Evolutionary conservation across 73 alveolate species (phyloP).

Genomic region (Paramecium bursaria): DNA sequence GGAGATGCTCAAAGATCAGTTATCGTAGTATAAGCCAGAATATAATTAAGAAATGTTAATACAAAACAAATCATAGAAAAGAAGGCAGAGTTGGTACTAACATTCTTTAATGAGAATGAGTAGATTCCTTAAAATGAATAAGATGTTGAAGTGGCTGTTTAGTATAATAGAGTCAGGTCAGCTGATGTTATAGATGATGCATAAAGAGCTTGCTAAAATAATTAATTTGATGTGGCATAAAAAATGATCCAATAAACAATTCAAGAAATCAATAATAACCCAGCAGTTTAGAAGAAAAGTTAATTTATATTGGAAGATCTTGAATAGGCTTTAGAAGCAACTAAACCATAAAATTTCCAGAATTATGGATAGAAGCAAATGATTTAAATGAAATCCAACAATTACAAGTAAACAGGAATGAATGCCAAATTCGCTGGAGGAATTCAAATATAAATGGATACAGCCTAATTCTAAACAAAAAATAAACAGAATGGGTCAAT

Average conservation of each 20-base stretch:
- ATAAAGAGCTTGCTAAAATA: not conserved
- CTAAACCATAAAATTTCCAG: not conserved
- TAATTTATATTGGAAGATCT: not conserved
- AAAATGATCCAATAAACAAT: not conserved
- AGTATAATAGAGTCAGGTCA: constrained; percentile 69
- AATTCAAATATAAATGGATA: no score
- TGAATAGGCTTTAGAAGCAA: constrained; percentile 11
- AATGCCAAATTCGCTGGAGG: constrained; percentile 43
- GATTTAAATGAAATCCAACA: constrained; percentile 4
- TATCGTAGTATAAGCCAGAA: not conserved
- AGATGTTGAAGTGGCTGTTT: constrained; percentile 63
- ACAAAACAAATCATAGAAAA: constrained; percentile 19
- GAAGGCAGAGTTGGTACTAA: constrained; percentile 19
- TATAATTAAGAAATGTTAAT: not conserved
- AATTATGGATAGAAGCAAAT: constrained; percentile 10
- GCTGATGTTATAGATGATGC: constrained; percentile 73
- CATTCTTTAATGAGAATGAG: constrained; percentile 54
- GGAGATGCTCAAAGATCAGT: constrained; percentile 26
- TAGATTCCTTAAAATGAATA: constrained; percentile 59
- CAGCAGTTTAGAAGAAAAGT: not conserved
- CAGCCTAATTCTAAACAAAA: no score
- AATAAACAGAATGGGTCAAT: no score
- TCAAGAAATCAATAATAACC: not conserved
- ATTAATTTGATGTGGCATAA: constrained; percentile 32
- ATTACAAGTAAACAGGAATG: constrained; percentile 36